phyloP scores from a whole-genome alignment of 1,284 basidiomycete genomes.

The Wolfiporia cocos region DNA sequence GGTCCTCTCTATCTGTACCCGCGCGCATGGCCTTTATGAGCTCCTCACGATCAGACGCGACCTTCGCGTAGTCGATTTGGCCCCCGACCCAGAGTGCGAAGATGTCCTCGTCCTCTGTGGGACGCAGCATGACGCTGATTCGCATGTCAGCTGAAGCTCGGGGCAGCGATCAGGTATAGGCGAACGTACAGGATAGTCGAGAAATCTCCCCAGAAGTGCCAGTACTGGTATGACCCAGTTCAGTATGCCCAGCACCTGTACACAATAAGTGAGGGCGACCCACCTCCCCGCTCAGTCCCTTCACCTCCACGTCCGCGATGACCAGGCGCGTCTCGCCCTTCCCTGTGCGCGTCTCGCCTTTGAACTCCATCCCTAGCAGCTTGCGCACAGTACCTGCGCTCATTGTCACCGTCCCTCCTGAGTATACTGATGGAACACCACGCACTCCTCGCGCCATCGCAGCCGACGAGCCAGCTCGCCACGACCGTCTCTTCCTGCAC shows the following conservation, averaged over 20 bases:
- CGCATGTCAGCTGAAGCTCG: too few relatives aligned
- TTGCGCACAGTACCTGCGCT: slow-evolving; percentile 23
- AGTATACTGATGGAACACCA: too few relatives aligned
- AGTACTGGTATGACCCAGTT: too few relatives aligned
- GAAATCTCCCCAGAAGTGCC: slow-evolving; percentile 24
- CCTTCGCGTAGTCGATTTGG: slow-evolving; percentile 4
- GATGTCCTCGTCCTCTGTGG: slow-evolving; percentile 4
- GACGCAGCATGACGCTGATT: slow-evolving; percentile 4
- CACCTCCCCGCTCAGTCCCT: slow-evolving; percentile 20
- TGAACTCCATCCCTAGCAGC: slow-evolving; percentile 23
- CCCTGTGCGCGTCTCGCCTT: slow-evolving; percentile 27
- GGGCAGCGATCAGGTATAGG: too few relatives aligned
- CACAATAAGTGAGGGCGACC: not conserved
- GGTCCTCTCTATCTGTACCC: slow-evolving; percentile 8
- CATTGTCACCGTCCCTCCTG: not conserved
- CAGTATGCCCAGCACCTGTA: too few relatives aligned
- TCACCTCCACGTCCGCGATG: slow-evolving; percentile 26
- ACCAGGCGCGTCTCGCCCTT: slow-evolving; percentile 17
- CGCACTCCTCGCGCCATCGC: slow-evolving; percentile 30
- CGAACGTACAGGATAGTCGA: slow-evolving; percentile 10
- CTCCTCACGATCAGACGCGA: slow-evolving; percentile 6
- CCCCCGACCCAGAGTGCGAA: slow-evolving; percentile 4
- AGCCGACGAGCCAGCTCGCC: slow-evolving; percentile 24
- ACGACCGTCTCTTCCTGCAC: slow-evolving; percentile 8
- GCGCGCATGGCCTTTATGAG: slow-evolving; percentile 5